Percentiles rank a stretch among this genome's conserved stretches.
phyloP scores from a whole-genome alignment of 2,329 filamentous ascomycete genomes.

The Drechslerella stenobrocha region DNA sequence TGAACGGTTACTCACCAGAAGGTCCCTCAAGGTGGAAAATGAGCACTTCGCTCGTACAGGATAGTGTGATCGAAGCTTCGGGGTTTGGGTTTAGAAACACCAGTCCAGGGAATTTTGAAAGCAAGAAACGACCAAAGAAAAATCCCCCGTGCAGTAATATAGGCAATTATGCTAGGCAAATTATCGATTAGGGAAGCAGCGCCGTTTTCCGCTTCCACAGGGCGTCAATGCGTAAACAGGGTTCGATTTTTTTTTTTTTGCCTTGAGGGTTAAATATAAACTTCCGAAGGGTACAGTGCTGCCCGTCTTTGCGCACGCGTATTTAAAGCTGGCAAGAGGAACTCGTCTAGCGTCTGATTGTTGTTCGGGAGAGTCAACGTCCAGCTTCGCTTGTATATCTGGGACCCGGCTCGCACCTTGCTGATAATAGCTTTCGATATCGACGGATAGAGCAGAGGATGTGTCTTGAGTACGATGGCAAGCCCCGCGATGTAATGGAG shows the following conservation, averaged over 20 bases:
- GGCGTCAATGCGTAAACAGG: constrained; percentile 33
- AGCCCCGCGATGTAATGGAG: constrained; percentile 15
- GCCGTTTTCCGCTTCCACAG: constrained; percentile 4
- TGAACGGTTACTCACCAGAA: constrained; percentile 6
- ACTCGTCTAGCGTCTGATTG: constrained; percentile 15
- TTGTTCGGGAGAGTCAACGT: constrained; percentile 17
- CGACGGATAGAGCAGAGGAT: constrained; percentile 7
- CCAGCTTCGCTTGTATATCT: constrained; percentile 13
- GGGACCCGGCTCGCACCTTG: constrained; percentile 17
- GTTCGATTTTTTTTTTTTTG: constrained; percentile 18
- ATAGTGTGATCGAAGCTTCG: constrained; percentile 36
- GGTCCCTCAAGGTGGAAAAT: constrained; percentile 7
- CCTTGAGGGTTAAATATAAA: constrained; percentile 38
- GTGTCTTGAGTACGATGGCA: constrained; percentile 16
- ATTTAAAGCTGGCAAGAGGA: constrained; percentile 22
- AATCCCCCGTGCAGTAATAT: constrained; percentile 15
- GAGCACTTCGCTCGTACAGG: constrained; percentile 37
- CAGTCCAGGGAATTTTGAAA: background rate
- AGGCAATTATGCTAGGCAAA: constrained; percentile 40
- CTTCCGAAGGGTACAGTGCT: constrained; percentile 36
- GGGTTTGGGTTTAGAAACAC: constrained; percentile 3
- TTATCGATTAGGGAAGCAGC: constrained; percentile 35
- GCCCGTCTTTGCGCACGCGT: constrained; percentile 17
- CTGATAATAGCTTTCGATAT: constrained; percentile 29
- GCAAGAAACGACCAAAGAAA: constrained; percentile 7